Evolutionary conservation across 805 yeast genomes (phyloP).

Genomic region (Suhomyces sp.): DNA sequence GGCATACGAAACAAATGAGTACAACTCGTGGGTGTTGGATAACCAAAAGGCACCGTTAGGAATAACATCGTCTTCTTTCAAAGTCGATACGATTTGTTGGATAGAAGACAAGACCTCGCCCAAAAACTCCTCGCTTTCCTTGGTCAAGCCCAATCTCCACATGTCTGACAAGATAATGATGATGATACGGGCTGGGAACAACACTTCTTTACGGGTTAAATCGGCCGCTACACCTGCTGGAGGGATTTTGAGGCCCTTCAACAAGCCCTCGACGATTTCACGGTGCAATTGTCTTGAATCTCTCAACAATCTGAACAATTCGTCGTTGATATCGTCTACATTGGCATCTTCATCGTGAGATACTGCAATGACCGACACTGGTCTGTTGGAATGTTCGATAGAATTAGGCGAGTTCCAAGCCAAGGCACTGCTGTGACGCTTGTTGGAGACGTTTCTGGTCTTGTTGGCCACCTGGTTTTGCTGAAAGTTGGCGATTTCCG

Average conservation of each 20-base stretch:
- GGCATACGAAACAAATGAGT: conserved; percentile 91
- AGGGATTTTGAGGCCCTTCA: conserved; percentile 83
- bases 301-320: conserved; percentile 65
- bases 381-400: conserved; percentile 49
- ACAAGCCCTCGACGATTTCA: conserved; percentile 82
- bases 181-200: conserved; percentile 94
- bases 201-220: conserved; percentile 81
- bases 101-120: conserved; percentile 87
- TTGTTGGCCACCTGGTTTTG: conserved; percentile 27
- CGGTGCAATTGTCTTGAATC: conserved; percentile 70
- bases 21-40: conserved; percentile 91
- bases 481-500: conserved; percentile 48
- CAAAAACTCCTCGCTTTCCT: conserved; percentile 85
- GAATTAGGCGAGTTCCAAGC: conserved; percentile 32
- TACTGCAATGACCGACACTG: conserved; percentile 61
- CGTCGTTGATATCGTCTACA: conserved; percentile 70
- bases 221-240: conserved; percentile 81
- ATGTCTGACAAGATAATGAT: conserved; percentile 90
- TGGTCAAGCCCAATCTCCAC: conserved; percentile 96
- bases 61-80: conserved; percentile 82
- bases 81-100: conserved; percentile 75
- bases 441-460: conserved; percentile 32
- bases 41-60: conserved; percentile 97
- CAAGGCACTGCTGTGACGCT: conserved; percentile 40
- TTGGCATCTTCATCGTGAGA: conserved; percentile 52